Evolutionary conservation across 371 early-diverging fungal species (phyloP), one percentile per base, ranked within the genome.

Genomic region (Rhizomucor miehei): DNA sequence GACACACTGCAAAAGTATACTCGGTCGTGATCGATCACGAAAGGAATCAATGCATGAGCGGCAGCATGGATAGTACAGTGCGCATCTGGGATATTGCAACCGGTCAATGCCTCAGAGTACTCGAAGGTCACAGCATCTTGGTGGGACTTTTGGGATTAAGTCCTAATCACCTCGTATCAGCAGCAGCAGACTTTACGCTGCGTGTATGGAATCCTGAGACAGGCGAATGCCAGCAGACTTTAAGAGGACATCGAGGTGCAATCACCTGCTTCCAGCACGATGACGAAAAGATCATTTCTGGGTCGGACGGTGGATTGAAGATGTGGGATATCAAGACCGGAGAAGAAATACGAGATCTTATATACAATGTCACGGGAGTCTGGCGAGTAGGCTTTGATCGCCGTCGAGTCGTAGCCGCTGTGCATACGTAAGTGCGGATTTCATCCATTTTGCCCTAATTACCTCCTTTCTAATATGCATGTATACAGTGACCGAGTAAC

Each of bases 221-320:
- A 16, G 90, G 91, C 14, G 75, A 76, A 20, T 88, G 89, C 57
- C 63, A 73, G 19, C 81, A 81, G 40, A 79, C 84, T 71, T 82
- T 43, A 78, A 90, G 50, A 86, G 80, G 81, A 3, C 94, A 95
- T 65, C 56, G 69, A 3, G 89, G 83, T 11, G 94, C 98, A 5
- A 96, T 97, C 51, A 98, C 96, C 1, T 95, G 95, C 55, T 92
- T 98, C 76, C 94, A 95, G 56, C 91, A 93, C 62, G 94, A 97
- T 57, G 81, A 80, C 13, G 66, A 81, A 17, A 93, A 91, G 52
- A 85, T 96, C n/a, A 91, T 97, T 6, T 91, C 91, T 19, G 96
- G 98, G 0, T 89, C 91, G 10, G 96, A 94, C 48, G 90, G 89
- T 12, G 90, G 89, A 0, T 73, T 97, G 21, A 96, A 95, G 63